These are phyloP conservation scores for Nissolia schottii DNA, from an alignment of 306 rosid species.

Conservation along the genomic window DNA sequence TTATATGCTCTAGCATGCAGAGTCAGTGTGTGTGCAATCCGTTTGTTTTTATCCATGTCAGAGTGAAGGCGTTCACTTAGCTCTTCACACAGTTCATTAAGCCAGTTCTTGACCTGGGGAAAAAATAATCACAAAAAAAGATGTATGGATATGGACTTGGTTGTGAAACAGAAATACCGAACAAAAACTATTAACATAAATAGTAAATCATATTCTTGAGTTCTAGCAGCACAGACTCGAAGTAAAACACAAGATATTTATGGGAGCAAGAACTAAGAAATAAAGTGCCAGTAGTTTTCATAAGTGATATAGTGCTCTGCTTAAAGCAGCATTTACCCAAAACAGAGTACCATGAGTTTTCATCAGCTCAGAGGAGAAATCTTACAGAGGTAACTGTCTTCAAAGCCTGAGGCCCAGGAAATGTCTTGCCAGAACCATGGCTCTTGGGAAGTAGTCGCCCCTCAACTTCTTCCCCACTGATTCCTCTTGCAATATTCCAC, in stretches of 20 bases:
- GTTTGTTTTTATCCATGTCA: constrained; percentile 78
- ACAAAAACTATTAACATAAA: background rate
- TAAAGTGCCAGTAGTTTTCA: background rate
- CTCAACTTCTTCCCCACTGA: constrained; percentile 87
- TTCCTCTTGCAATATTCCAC: constrained; percentile 96
- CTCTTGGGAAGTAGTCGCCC: constrained; percentile 91
- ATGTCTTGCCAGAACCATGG: constrained; percentile 97
- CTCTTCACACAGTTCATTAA: constrained; percentile 79
- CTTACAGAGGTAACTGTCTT: constrained; percentile 72
- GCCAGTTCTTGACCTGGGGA: constrained; percentile 82
- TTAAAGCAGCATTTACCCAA: background rate
- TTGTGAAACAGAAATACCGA: background rate
- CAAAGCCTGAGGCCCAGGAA: constrained; percentile 88
- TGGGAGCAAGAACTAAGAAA: background rate
- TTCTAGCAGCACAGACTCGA: constrained; percentile 10
- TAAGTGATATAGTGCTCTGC: background rate
- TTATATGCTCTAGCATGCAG: constrained; percentile 77
- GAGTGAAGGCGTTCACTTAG: constrained; percentile 71
- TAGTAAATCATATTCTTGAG: background rate
- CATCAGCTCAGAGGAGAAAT: constrained; percentile 15
- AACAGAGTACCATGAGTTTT: constrained; percentile 1
- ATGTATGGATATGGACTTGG: background rate
- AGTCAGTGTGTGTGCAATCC: constrained; percentile 78
- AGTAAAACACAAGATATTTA: background rate
- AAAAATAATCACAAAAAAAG: background rate